Conservation (phyloP, 2,329 filamentous ascomycete species). For the Curvularia spicifera region DNA sequence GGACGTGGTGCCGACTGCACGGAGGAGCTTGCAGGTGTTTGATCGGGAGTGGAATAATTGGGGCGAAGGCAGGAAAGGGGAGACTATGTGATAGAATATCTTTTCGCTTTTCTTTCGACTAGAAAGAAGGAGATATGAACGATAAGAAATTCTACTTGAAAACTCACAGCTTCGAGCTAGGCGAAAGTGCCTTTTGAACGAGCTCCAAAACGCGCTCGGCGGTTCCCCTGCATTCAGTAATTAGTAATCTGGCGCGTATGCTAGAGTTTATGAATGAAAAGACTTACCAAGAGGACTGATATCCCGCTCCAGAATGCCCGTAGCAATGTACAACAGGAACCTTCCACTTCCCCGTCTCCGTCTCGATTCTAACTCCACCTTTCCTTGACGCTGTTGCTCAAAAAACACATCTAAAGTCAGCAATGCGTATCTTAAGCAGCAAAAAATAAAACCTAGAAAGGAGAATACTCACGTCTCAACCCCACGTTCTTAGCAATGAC, state of each 20-base stretch:
- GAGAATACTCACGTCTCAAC: slow-evolving; percentile 61
- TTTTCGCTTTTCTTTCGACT: not conserved
- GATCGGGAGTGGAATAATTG: slow-evolving; percentile 45
- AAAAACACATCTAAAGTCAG: not conserved
- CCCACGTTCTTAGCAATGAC: slow-evolving; percentile 83
- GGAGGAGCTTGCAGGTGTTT: slow-evolving; percentile 48
- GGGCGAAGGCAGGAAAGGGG: slow-evolving; percentile 6
- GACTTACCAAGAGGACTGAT: slow-evolving; percentile 54
- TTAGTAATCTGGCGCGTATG: not conserved
- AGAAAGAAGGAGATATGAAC: not conserved
- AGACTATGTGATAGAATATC: not conserved
- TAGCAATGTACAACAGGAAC: slow-evolving; percentile 74
- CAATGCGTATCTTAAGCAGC: not conserved
- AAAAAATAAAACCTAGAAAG: not conserved
- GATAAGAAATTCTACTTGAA: not conserved
- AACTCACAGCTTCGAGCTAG: slow-evolving; percentile 35
- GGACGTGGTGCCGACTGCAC: slow-evolving; percentile 56
- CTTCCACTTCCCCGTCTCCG: slow-evolving; percentile 62
- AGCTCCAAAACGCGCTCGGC: slow-evolving; percentile 51
- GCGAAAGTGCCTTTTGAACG: slow-evolving; percentile 40
- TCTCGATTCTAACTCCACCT: slow-evolving; percentile 78
- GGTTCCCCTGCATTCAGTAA: slow-evolving; percentile 46
- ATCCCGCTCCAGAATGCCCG: slow-evolving; percentile 81
- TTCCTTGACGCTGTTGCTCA: slow-evolving; percentile 62
- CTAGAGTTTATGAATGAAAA: not conserved